A percentile compares a stretch with the other conserved stretches of the same genome.
phyloP scores from a whole-genome alignment of 768 basidiomycete genomes.

The Suillus alpinus region DNA sequence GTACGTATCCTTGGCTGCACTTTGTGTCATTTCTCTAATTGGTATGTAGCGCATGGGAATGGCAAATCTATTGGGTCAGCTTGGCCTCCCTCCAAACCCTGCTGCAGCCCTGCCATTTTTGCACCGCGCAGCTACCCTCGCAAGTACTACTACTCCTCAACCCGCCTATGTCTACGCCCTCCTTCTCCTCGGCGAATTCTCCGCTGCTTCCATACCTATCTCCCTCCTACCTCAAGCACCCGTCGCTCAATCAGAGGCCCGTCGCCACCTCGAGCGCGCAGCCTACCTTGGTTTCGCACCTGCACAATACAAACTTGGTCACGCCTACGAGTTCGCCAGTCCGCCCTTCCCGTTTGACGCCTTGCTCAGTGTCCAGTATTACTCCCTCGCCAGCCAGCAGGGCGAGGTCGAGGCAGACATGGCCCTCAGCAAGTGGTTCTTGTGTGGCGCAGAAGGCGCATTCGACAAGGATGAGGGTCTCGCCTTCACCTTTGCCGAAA shows the following conservation, averaged over 20 bases:
- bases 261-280: constrained; percentile 75
- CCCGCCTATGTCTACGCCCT: constrained; percentile 90
- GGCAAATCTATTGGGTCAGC: constrained; percentile 88
- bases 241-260: constrained; percentile 53
- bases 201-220: constrained; percentile 53
- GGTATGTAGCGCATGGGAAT: constrained; percentile 80
- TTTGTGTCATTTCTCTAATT: constrained; percentile 7
- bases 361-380: constrained; percentile 87
- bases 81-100: constrained; percentile 55
- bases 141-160: constrained; percentile 76
- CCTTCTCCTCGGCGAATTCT: constrained; percentile 80
- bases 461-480: constrained; percentile 88
- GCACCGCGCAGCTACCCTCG: constrained; percentile 70
- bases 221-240: constrained; percentile 50
- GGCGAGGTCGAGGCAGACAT: constrained; percentile 94
- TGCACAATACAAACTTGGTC: constrained; percentile 90
- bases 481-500: constrained; percentile 87
- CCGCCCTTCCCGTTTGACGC: constrained; percentile 87
- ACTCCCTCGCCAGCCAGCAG: constrained; percentile 76
- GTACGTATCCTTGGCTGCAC: constrained; percentile 38
- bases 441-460: constrained; percentile 74
- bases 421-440: constrained; percentile 96
- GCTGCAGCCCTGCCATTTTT: constrained; percentile 67
- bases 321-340: constrained; percentile 87
- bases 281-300: constrained; percentile 84